Evolutionary conservation across 352 stramenopile species (phyloP), one percentile per base, ranked within the genome.

Genomic region (Globisporangium alternatum): DNA sequence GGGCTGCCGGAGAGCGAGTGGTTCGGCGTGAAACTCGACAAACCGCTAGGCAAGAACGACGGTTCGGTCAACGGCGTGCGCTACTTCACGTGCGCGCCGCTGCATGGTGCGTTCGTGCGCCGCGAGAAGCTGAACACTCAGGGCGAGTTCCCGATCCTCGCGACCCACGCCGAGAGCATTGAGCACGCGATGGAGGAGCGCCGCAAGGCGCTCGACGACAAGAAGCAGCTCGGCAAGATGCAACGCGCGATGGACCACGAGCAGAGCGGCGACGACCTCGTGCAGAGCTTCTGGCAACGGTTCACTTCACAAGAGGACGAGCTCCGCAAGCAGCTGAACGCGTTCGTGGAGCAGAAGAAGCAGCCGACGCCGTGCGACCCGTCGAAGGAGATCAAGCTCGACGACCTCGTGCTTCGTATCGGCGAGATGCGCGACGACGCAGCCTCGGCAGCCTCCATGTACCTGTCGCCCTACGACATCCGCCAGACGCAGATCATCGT

Each of bases 391-490:
- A 64, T 84, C 17, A 70, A 78, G 37, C 62, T 91, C 41, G 79
- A 93, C 48, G 70, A 75, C 0, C 65, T 89, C 22, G 68, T 90
- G 52, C 54, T 80, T 12, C 30, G 68, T 15, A 72, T 90, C 22
- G 73, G 86, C 49, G 69, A 48, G 28, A 86, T 93, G 79, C 69
- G 79, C 17, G 77, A 93, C 45, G 67, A 80, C 7, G 71, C 79
- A 2, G 82, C 84, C 1, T 81, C 74, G 0, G 84, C 78, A n/a
- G 80, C 86, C 8, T 90, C 87, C 39, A 62, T 96, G 28, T 93
- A 82, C 64, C 66, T 97, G 44, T 91, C 88, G n/a, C 81, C 84
- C 43, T 97, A 97, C 55, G 89, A 97, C 60, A 87, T 88, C 55
- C 86, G 88, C 13, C 83, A 94, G 39, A 84, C 86, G 31, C 83